A percentile compares a stretch with the other conserved stretches of the same genome.
phyloP scores from a whole-genome alignment of 495 filamentous ascomycete species.

The Chaetomidium leptoderma region DNA sequence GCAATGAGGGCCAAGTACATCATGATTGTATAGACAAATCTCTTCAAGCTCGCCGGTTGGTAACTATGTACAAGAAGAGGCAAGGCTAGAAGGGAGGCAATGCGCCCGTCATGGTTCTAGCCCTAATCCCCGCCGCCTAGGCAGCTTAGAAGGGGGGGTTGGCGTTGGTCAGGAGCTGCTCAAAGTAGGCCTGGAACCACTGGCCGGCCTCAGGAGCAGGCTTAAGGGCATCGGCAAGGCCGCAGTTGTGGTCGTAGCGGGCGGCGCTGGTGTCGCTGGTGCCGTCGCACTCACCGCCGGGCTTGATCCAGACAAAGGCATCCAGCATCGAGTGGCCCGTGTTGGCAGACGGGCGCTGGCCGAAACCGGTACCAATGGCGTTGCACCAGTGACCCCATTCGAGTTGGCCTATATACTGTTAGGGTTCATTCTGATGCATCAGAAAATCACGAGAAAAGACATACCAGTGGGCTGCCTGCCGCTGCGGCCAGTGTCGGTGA shows the following conservation, averaged over 20 bases:
- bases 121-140: not conserved
- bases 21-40: too few relatives aligned
- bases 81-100: too few relatives aligned
- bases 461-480: slow-evolving; percentile 62
- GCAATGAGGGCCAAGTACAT: too few relatives aligned
- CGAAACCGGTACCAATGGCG: slow-evolving; percentile 64
- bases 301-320: slow-evolving; percentile 83
- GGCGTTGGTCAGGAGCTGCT: slow-evolving; percentile 64
- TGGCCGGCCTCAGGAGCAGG: slow-evolving; percentile 73
- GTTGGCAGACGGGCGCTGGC: slow-evolving; percentile 60
- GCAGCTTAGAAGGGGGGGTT: slow-evolving; percentile 50
- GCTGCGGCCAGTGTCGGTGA: slow-evolving; percentile 64
- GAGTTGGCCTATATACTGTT: slow-evolving; percentile 35
- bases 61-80: too few relatives aligned
- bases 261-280: slow-evolving; percentile 58
- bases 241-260: slow-evolving; percentile 71
- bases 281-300: slow-evolving; percentile 76
- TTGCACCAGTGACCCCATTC: slow-evolving; percentile 86
- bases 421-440: not conserved
- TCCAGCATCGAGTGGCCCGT: slow-evolving; percentile 61
- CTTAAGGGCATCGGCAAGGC: slow-evolving; percentile 53
- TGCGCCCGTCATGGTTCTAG: not conserved
- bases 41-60: too few relatives aligned
- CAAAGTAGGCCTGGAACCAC: slow-evolving; percentile 80
- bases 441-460: not conserved